These are phyloP conservation scores for Ambrosia trifida DNA, from an alignment of 129 eudicot genomes.

Conservation along the genomic window DNA sequence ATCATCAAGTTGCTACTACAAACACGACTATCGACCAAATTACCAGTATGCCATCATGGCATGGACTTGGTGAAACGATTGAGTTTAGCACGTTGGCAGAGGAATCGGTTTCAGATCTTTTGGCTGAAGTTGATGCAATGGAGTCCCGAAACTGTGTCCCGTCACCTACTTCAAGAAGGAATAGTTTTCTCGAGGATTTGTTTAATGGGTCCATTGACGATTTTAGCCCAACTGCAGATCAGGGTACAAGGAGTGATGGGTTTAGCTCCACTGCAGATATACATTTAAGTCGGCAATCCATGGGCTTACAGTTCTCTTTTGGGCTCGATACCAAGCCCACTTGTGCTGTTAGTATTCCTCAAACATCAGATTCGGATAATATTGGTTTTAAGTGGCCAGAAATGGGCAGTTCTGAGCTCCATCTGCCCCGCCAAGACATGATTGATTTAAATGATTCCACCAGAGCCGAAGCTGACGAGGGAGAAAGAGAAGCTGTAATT, in stretches of 20 bases:
- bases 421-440: constrained; percentile 40
- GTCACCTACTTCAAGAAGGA: constrained; percentile 85
- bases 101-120: constrained; percentile 90
- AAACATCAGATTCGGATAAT: constrained; percentile 28
- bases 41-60: constrained; percentile 54
- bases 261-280: constrained; percentile 62
- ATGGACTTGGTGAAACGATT: constrained; percentile 54
- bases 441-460: constrained; percentile 36
- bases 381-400: constrained; percentile 33
- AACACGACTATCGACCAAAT: constrained; percentile 39
- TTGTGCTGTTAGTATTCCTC: constrained; percentile 29
- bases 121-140: constrained; percentile 98
- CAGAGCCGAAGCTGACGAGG: constrained; percentile 39
- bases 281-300: constrained; percentile 48
- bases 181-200: constrained; percentile 59
- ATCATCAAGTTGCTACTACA: constrained; percentile 42
- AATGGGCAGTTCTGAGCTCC: constrained; percentile 47
- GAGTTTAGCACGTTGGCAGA: constrained; percentile 90
- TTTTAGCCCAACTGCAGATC: constrained; percentile 58
- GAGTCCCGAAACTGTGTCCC: constrained; percentile 76
- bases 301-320: constrained; percentile 37
- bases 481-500: constrained; percentile 26
- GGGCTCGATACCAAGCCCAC: constrained; percentile 36
- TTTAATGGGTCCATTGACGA: constrained; percentile 71
- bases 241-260: constrained; percentile 53